Conservation (phyloP, 441 rosid genomes). For the Pelargonium myrrhifolium region DNA sequence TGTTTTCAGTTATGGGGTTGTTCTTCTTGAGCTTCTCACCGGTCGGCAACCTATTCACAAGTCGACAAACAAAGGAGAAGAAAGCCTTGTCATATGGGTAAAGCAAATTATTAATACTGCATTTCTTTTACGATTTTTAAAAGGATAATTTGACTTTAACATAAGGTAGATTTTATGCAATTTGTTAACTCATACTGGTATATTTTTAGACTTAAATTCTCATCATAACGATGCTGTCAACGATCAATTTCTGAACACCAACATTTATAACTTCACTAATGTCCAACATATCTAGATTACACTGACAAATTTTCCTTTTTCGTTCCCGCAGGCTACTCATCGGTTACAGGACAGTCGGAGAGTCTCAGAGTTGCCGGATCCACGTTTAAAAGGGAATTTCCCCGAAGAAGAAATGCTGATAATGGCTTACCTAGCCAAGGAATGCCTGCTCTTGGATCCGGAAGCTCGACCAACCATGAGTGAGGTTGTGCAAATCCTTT, state of each 20-base stretch:
- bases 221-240: not conserved
- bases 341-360: slow-evolving; percentile 58
- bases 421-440: slow-evolving; percentile 88
- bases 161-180: not conserved
- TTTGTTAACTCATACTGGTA: slow-evolving; percentile 1
- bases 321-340: slow-evolving; percentile 55
- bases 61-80: slow-evolving; percentile 61
- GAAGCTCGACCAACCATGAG: slow-evolving; percentile 92
- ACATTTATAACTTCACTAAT: not conserved
- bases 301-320: too few relatives aligned
- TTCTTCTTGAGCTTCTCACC: slow-evolving; percentile 85
- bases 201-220: not conserved
- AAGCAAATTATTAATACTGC: slow-evolving; percentile 9
- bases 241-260: not conserved
- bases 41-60: slow-evolving; percentile 79
- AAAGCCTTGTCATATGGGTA: slow-evolving; percentile 97
- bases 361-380: slow-evolving; percentile 75
- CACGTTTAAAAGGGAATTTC: slow-evolving; percentile 56
- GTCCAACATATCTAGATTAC: not conserved
- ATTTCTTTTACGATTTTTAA: too few relatives aligned
- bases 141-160: not conserved
- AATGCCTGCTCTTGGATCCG: slow-evolving; percentile 81
- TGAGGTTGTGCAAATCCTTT: slow-evolving; percentile 91
- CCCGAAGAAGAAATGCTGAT: slow-evolving; percentile 79
- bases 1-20: slow-evolving; percentile 96